These are phyloP conservation scores for Lanzia echinophila DNA, from an alignment of 2,329 filamentous ascomycete species.

Conservation along the genomic window DNA sequence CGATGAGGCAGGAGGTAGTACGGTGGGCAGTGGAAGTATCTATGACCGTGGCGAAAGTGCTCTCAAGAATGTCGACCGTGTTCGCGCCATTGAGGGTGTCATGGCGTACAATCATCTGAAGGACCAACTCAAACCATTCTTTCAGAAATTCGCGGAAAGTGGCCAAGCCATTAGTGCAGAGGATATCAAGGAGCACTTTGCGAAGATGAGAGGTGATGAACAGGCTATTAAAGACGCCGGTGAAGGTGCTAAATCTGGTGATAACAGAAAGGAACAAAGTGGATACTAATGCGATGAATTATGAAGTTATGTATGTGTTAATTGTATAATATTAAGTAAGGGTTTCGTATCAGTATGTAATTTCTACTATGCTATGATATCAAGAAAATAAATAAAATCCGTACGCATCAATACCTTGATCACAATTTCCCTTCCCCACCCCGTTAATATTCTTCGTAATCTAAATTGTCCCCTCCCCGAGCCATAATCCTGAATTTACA, in stretches of 20 bases:
- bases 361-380: no score
- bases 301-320: background rate
- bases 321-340: background rate
- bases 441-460: no score
- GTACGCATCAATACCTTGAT: no score
- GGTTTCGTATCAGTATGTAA: background rate
- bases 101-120: constrained; percentile 98
- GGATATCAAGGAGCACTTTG: constrained; percentile 95
- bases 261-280: constrained; percentile 39
- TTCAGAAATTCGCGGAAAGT: constrained; percentile 89
- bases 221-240: constrained; percentile 34
- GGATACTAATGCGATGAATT: constrained; percentile 30
- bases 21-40: constrained; percentile 70
- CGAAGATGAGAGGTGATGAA: constrained; percentile 84
- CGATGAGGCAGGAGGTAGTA: constrained; percentile 44
- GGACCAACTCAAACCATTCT: constrained; percentile 90
- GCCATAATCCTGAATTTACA: no score
- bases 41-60: constrained; percentile 90
- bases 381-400: no score
- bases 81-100: constrained; percentile 88
- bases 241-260: constrained; percentile 26
- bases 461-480: no score
- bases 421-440: no score
- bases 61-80: constrained; percentile 84
- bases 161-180: constrained; percentile 85